Conservation (phyloP, 148 eudicot species). For the Polygonum aviculare region DNA sequence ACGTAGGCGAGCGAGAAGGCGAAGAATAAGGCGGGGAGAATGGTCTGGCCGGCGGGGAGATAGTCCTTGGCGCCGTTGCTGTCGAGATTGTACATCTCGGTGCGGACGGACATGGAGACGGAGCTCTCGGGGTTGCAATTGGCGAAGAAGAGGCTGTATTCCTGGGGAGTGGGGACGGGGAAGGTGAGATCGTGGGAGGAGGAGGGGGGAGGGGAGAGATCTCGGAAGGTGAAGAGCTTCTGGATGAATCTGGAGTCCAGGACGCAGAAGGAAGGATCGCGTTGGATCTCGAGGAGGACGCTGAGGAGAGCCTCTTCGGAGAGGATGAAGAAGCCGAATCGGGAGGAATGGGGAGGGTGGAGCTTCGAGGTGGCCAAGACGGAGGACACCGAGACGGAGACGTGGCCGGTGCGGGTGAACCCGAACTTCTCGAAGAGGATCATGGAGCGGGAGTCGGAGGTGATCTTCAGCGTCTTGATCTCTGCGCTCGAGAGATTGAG, state of each 20-base stretch:
- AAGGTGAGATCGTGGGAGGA: conserved; percentile 41
- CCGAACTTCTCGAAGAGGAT: conserved; percentile 91
- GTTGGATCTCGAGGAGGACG: conserved; percentile 69
- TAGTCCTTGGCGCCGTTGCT: conserved; percentile 46
- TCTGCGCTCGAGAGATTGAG: conserved; percentile 35
- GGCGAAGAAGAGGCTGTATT: conserved; percentile 68
- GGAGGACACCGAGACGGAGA: conserved; percentile 40
- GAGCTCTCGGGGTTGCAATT: conserved; percentile 56
- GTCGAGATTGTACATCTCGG: conserved; percentile 64
- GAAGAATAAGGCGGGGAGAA: conserved; percentile 51
- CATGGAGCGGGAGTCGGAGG: conserved; percentile 60
- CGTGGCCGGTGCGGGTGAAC: conserved; percentile 74
- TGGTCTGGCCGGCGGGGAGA: conserved; percentile 54
- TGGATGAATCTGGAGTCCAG: conserved; percentile 51
- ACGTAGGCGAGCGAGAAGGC: conserved; percentile 34
- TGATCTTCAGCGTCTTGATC: conserved; percentile 58
- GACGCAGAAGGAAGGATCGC: conserved; percentile 52
- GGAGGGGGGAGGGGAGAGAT: conserved; percentile 64
- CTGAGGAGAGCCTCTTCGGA: conserved; percentile 72
- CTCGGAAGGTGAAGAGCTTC: conserved; percentile 57
- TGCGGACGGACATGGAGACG: conserved; percentile 56
- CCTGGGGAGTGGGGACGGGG: conserved; percentile 47
- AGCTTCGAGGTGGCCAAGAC: conserved; percentile 47
- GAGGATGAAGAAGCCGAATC: conserved; percentile 70
- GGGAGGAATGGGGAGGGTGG: conserved; percentile 44